phyloP scores from a whole-genome alignment of 441 rosid genomes.

The Melianthus villosus region DNA sequence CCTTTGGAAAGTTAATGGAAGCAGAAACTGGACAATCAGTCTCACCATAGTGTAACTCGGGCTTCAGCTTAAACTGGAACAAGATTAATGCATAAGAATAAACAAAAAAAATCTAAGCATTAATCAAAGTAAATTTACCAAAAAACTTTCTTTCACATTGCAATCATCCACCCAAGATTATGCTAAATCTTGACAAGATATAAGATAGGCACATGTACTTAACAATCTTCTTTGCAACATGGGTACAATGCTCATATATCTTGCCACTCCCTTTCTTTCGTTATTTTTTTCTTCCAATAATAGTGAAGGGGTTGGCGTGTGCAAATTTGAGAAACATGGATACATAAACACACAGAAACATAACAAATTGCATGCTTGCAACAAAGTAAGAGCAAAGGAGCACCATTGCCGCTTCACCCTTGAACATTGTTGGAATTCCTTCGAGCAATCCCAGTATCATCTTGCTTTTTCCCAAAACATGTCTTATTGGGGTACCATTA shows the following conservation, averaged over 20 bases:
- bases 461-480: slow-evolving; percentile 82
- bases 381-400: slow-evolving; percentile 3
- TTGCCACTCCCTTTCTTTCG: no score
- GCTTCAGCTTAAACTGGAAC: slow-evolving; percentile 85
- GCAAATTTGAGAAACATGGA: no score
- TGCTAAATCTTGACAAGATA: no score
- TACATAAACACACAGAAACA: neutral
- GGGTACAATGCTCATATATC: no score
- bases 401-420: slow-evolving; percentile 96
- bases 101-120: neutral
- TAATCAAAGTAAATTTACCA: neutral
- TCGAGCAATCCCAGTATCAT: slow-evolving; percentile 71
- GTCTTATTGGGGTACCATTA: slow-evolving; percentile 55
- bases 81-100: neutral
- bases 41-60: slow-evolving; percentile 84
- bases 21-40: slow-evolving; percentile 65
- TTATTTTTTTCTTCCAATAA: no score
- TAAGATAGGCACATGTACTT: no score
- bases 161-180: no score
- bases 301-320: no score
- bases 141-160: no score
- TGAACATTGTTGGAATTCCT: slow-evolving; percentile 83
- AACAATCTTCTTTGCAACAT: no score
- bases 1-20: slow-evolving; percentile 58
- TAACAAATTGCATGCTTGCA: neutral